Conservation (phyloP, 208 protist species). For the Acanthamoeba culbertsoni region DNA sequence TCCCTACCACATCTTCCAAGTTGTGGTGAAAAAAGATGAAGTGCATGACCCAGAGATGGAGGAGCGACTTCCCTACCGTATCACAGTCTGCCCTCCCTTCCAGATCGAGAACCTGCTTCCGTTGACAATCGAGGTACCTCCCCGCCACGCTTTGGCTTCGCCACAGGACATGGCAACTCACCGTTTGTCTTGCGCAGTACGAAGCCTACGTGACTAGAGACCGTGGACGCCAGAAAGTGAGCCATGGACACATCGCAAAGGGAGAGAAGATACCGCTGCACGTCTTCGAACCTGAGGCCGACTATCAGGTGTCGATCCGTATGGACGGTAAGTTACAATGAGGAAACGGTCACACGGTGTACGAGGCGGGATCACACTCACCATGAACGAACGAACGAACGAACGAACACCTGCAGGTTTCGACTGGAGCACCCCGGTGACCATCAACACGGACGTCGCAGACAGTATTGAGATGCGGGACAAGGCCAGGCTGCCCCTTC, state of each 20-base stretch:
- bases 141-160: neutral
- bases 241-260: neutral
- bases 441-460: conserved; percentile 21
- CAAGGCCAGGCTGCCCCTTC: neutral
- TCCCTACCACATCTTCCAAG: conserved; percentile 37
- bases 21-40: neutral
- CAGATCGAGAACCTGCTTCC: conserved; percentile 42
- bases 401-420: neutral
- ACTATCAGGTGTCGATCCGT: neutral
- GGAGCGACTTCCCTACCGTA: neutral
- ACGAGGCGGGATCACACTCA: too few species aligned
- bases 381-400: neutral
- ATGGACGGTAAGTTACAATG: neutral
- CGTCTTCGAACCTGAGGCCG: neutral
- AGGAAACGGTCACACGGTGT: too few species aligned
- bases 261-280: neutral
- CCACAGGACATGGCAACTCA: neutral
- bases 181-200: neutral
- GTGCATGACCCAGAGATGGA: neutral
- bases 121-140: neutral
- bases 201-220: neutral
- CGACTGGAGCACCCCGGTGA: neutral
- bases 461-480: conserved; percentile 52
- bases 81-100: conserved; percentile 21
- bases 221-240: neutral